phyloP scores from a whole-genome alignment of 2,329 filamentous ascomycete species.

The Xylariaceae sp. region DNA sequence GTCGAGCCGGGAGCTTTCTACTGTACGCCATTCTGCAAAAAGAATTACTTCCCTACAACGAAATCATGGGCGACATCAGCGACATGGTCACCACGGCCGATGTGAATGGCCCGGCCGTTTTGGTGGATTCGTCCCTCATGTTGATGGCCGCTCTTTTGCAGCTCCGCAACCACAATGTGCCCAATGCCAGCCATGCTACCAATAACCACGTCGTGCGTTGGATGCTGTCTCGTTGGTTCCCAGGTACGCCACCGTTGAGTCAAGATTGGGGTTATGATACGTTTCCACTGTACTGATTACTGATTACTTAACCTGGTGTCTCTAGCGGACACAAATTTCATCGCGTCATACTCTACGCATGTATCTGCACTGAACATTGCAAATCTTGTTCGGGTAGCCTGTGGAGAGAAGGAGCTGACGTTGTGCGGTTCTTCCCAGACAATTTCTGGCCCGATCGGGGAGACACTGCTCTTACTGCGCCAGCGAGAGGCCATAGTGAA shows the following conservation, averaged over 20 bases:
- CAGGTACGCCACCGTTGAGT: slow-evolving; percentile 50
- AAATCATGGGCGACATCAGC: slow-evolving; percentile 64
- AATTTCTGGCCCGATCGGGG: slow-evolving; percentile 44
- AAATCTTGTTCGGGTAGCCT: slow-evolving; percentile 63
- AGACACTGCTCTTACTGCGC: slow-evolving; percentile 42
- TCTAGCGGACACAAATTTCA: slow-evolving; percentile 60
- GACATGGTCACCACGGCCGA: slow-evolving; percentile 71
- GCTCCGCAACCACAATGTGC: slow-evolving; percentile 60
- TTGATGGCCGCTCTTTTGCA: slow-evolving; percentile 68
- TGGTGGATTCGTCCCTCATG: slow-evolving; percentile 73
- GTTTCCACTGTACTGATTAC: no score
- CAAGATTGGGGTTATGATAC: no score
- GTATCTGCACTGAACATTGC: slow-evolving; percentile 61
- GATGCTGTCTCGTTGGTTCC: slow-evolving; percentile 77
- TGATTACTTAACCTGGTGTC: slow-evolving; percentile 18
- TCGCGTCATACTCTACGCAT: slow-evolving; percentile 58
- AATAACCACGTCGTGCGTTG: slow-evolving; percentile 72
- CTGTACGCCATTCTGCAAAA: slow-evolving; percentile 62
- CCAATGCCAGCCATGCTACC: slow-evolving; percentile 61
- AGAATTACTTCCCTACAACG: slow-evolving; percentile 61
- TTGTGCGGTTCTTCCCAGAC: slow-evolving; percentile 30
- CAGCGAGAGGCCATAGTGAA: slow-evolving; percentile 41
- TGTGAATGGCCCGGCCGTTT: slow-evolving; percentile 68
- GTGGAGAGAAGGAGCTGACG: slow-evolving; percentile 43
- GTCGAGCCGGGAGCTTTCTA: slow-evolving; percentile 71